These are phyloP conservation scores for Austroboletus eburneus DNA, from an alignment of 768 basidiomycete genomes.

Conservation along the genomic window DNA sequence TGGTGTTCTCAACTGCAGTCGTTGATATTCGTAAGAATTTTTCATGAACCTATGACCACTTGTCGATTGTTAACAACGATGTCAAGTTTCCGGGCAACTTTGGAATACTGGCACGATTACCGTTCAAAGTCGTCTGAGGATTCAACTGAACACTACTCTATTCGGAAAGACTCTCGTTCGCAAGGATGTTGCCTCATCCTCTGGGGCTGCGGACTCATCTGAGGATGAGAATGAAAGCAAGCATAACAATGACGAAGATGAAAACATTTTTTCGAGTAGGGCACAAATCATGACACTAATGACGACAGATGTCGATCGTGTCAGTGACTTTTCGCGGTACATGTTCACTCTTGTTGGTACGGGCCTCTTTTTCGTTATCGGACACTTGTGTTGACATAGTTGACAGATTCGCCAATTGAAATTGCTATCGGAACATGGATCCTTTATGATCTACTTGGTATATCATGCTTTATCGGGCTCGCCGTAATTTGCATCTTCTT, in stretches of 20 bases:
- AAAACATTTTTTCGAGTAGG: conserved; percentile 63
- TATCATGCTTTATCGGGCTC: conserved; percentile 75
- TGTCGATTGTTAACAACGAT: conserved; percentile 5
- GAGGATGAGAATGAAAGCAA: conserved; percentile 17
- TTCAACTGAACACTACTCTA: conserved; percentile 79
- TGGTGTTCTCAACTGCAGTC: conserved; percentile 44
- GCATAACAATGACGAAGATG: conserved; percentile 38
- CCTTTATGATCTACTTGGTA: conserved; percentile 73
- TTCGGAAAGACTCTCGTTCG: conserved; percentile 84
- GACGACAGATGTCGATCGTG: conserved; percentile 91
- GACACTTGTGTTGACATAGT: neutral
- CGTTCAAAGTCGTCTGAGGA: conserved; percentile 64
- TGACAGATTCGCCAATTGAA: conserved; percentile 71
- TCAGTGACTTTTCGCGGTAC: conserved; percentile 82
- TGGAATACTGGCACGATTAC: conserved; percentile 68
- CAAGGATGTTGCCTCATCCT: conserved; percentile 77
- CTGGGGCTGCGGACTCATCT: conserved; percentile 28
- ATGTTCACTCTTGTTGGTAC: conserved; percentile 68
- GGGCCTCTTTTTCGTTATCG: conserved; percentile 12
- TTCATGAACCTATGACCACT: neutral
- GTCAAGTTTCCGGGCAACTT: conserved; percentile 63
- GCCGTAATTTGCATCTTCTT: conserved; percentile 66
- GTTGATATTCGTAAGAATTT: conserved; percentile 39
- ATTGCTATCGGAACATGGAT: conserved; percentile 70
- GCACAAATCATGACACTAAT: conserved; percentile 92